These are phyloP conservation scores for Trichophyton benhamiae DNA, from an alignment of 2,329 filamentous ascomycete genomes.

Conservation along the genomic window DNA sequence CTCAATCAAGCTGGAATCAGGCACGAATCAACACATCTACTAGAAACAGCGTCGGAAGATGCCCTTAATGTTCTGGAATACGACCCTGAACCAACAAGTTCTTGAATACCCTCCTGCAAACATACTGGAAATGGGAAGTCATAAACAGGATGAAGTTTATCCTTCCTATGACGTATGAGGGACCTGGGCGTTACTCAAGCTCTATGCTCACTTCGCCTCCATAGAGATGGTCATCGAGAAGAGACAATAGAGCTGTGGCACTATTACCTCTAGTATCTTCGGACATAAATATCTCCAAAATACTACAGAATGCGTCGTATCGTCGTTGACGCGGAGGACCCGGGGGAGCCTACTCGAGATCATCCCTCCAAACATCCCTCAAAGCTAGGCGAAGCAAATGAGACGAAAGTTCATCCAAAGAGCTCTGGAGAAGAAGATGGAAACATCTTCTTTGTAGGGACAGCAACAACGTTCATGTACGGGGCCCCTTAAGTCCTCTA, in stretches of 20 bases:
- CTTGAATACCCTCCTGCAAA: background rate
- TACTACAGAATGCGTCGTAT: background rate
- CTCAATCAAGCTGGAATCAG: too few relatives aligned
- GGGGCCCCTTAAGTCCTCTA: background rate
- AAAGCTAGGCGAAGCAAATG: slow-evolving; percentile 32
- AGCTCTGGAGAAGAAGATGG: slow-evolving; percentile 24
- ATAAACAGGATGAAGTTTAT: background rate
- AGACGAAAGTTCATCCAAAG: slow-evolving; percentile 34
- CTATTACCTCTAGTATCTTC: background rate
- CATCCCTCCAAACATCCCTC: slow-evolving; percentile 14
- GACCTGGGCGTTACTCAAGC: background rate
- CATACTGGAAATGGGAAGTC: background rate
- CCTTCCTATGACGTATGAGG: background rate
- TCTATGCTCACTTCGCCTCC: background rate
- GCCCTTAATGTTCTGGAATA: too few relatives aligned
- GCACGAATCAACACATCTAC: too few relatives aligned
- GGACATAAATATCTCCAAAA: background rate
- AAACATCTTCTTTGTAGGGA: slow-evolving; percentile 30
- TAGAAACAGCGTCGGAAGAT: too few relatives aligned
- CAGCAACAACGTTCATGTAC: slow-evolving; percentile 29
- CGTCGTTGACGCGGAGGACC: slow-evolving; percentile 25
- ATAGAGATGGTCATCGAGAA: background rate
- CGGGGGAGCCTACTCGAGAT: slow-evolving; percentile 31
- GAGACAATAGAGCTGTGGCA: background rate
- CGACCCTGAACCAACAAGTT: too few relatives aligned